Evolutionary conservation across 345 rosid genomes (phyloP).

Genomic region (Sisymbrium altissimum): DNA sequence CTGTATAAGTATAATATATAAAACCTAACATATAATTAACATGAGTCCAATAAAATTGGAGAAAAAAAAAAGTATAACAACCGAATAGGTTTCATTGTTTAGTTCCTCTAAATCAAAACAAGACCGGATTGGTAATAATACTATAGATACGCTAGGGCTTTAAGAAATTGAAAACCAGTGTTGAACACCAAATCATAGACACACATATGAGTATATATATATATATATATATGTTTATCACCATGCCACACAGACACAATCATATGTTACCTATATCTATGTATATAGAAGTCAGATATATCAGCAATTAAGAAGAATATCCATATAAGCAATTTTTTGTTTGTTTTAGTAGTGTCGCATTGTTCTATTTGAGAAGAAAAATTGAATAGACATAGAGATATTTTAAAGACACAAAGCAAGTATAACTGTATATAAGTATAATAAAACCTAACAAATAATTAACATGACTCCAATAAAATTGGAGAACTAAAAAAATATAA

Average conservation of each 20-base stretch:
- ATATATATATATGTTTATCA: neutral
- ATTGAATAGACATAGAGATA: neutral
- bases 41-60: conserved; percentile 4
- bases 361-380: conserved; percentile 6
- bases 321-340: conserved; percentile 9
- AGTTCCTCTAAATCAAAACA: conserved; percentile 12
- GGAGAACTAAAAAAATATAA: neutral
- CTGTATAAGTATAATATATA: neutral
- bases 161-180: conserved; percentile 7
- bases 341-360: conserved; percentile 4
- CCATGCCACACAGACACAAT: conserved; percentile 9
- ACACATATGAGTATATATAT: neutral
- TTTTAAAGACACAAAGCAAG: neutral
- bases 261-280: neutral
- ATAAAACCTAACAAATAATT: conserved; percentile 4
- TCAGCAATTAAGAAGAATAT: neutral
- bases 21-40: neutral
- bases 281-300: neutral
- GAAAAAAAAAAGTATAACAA: neutral
- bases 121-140: neutral
- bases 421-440: neutral
- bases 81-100: neutral
- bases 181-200: conserved; percentile 9
- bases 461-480: neutral
- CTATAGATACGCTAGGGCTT: conserved; percentile 14